phyloP scores from a whole-genome alignment of 129 eudicot species.

The Cynara cardunculus region DNA sequence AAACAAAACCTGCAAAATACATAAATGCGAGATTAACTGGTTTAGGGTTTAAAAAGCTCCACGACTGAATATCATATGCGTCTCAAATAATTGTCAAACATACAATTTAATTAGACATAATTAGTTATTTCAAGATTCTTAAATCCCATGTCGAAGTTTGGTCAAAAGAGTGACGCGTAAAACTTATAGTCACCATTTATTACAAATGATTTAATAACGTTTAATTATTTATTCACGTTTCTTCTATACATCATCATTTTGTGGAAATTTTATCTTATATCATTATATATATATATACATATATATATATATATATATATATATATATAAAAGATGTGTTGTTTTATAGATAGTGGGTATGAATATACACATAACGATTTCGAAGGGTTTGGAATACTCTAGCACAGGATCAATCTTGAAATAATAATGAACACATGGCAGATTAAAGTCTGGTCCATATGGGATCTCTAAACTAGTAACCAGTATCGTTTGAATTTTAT shows the following conservation, averaged over 20 bases:
- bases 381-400: not conserved
- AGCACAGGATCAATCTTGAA: not conserved
- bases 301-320: not conserved
- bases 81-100: not conserved
- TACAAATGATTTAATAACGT: not conserved
- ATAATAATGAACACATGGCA: not conserved
- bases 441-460: not conserved
- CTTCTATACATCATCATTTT: not conserved
- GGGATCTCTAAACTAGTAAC: not conserved
- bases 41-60: not conserved
- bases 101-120: not conserved
- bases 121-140: not conserved
- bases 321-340: not conserved
- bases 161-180: not conserved
- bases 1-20: not conserved
- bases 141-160: not conserved
- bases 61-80: not conserved
- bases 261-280: not conserved
- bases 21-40: not conserved
- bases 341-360: not conserved
- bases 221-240: not conserved
- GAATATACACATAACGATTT: not conserved
- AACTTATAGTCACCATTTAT: not conserved
- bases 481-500: not conserved
- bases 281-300: not conserved